These are phyloP conservation scores for Dimargaris cristalligena DNA, from an alignment of 192 early-diverging fungal species.

Conservation along the genomic window DNA sequence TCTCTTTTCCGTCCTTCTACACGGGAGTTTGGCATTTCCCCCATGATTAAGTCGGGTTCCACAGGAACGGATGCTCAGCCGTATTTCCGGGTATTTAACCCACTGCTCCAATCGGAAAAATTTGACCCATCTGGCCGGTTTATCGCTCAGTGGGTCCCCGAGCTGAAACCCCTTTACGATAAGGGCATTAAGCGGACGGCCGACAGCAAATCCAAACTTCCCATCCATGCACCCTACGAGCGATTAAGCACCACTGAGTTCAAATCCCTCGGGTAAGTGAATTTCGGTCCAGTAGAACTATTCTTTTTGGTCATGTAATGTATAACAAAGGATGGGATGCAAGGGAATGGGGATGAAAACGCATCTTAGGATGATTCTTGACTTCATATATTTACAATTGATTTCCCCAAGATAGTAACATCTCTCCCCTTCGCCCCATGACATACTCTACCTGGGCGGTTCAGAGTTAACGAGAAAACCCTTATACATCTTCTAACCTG, in stretches of 20 bases:
- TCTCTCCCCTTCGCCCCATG: no score
- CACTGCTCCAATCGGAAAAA: constrained; percentile 26
- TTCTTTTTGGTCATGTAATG: no score
- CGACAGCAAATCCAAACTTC: neutral
- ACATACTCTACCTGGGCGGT: no score
- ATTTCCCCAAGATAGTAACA: neutral
- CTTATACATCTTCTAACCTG: no score
- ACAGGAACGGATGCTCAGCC: constrained; percentile 54
- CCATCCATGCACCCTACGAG: constrained; percentile 36
- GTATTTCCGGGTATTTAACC: constrained; percentile 52
- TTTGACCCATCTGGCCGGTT: constrained; percentile 40
- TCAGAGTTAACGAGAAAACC: no score
- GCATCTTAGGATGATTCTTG: no score
- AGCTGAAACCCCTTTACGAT: constrained; percentile 26
- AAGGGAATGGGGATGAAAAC: neutral
- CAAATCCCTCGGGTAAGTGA: constrained; percentile 26
- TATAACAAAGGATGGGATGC: neutral
- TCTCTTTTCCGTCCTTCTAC: no score
- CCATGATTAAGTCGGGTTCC: constrained; percentile 25
- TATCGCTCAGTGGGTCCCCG: constrained; percentile 43
- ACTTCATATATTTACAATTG: neutral
- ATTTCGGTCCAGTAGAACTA: no score
- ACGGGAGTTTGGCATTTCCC: neutral
- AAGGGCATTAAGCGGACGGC: constrained; percentile 10
- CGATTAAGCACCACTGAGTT: constrained; percentile 21